phyloP scores from a whole-genome alignment of 306 rosid genomes.

The Elaeagnus macrophylla region DNA sequence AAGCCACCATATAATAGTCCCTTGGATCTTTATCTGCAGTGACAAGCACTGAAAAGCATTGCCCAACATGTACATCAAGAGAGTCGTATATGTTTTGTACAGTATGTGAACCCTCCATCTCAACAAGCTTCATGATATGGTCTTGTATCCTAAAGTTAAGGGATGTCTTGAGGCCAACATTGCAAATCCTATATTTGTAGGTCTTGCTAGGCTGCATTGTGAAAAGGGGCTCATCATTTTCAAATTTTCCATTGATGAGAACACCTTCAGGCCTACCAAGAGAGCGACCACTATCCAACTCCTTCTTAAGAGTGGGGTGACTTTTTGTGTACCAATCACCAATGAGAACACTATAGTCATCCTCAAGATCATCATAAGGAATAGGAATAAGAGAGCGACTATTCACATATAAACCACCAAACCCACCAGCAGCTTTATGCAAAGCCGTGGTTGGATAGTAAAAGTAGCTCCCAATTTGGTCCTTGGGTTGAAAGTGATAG shows the following conservation, averaged over 20 bases:
- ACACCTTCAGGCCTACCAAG: constrained; percentile 45
- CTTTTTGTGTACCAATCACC: constrained; percentile 68
- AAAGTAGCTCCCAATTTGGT: constrained; percentile 58
- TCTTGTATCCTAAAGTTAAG: constrained; percentile 55
- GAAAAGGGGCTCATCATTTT: constrained; percentile 47
- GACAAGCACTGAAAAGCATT: constrained; percentile 45
- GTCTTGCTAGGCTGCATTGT: constrained; percentile 51
- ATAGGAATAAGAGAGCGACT: constrained; percentile 58
- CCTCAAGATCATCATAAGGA: constrained; percentile 58
- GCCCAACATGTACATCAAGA: constrained; percentile 55
- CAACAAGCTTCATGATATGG: constrained; percentile 43
- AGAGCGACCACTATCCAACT: constrained; percentile 40
- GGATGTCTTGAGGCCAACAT: constrained; percentile 49
- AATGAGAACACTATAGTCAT: constrained; percentile 54
- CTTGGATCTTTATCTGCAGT: constrained; percentile 39
- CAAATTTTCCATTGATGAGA: constrained; percentile 43
- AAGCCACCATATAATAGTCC: constrained; percentile 54
- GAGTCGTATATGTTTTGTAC: constrained; percentile 50
- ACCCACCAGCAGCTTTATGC: constrained; percentile 53
- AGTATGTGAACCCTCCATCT: constrained; percentile 67
- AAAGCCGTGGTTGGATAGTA: constrained; percentile 41
- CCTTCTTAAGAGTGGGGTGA: constrained; percentile 28
- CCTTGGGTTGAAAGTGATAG: constrained; percentile 52
- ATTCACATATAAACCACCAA: constrained; percentile 47
- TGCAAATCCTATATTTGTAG: constrained; percentile 58